Evolutionary conservation across 805 yeast species (phyloP).

Genomic region (Zygosaccharomyces kombuchaensis): DNA sequence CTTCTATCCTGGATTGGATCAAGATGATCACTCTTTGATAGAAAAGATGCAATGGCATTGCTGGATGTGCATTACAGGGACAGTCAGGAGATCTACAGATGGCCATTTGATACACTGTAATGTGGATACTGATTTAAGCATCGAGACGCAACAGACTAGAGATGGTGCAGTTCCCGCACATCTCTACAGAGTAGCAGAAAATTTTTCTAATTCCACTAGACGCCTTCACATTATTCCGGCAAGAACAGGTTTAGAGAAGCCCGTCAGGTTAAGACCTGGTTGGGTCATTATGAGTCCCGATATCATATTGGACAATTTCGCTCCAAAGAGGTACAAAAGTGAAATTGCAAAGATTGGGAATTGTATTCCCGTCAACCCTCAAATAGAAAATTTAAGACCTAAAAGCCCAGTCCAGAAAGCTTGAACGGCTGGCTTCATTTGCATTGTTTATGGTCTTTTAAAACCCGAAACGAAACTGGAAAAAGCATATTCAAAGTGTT

Average conservation of each 20-base stretch:
- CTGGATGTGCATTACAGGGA: constrained; percentile 96
- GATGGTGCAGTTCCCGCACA: constrained; percentile 64
- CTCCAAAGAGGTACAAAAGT: constrained; percentile 41
- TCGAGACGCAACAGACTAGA: constrained; percentile 47
- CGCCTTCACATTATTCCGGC: constrained; percentile 83
- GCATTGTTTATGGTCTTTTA: background rate
- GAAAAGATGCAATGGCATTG: constrained; percentile 91
- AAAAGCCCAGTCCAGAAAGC: constrained; percentile 57
- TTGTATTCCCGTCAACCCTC: constrained; percentile 63
- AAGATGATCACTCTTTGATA: constrained; percentile 47
- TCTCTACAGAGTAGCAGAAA: constrained; percentile 79
- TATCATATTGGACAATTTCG: constrained; percentile 66
- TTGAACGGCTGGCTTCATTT: background rate
- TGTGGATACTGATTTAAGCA: constrained; percentile 80
- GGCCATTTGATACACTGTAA: constrained; percentile 85
- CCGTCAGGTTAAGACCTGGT: constrained; percentile 69
- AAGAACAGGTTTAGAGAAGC: constrained; percentile 57
- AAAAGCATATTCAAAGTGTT: background rate
- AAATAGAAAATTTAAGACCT: constrained; percentile 78
- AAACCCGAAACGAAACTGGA: background rate
- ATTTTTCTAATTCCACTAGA: constrained; percentile 76
- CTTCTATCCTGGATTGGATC: constrained; percentile 56
- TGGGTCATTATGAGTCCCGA: constrained; percentile 93
- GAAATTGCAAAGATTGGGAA: constrained; percentile 44
- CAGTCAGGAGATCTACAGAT: constrained; percentile 82